phyloP scores from a whole-genome alignment of 345 rosid species.

The Salix suchowensis region DNA sequence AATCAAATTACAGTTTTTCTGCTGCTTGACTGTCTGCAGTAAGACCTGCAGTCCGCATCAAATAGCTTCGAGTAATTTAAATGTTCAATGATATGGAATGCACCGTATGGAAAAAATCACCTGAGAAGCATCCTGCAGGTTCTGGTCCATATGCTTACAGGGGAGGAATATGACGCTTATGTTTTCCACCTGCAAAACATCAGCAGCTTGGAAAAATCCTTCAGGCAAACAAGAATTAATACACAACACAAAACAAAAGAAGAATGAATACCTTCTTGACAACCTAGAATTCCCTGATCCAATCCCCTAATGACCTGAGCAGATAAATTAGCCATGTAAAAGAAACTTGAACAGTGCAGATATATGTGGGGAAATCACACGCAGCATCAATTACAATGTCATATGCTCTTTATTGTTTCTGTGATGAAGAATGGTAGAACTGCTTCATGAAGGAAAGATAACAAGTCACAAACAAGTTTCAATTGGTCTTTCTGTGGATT shows the following conservation, averaged over 20 bases:
- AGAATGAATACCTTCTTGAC: slow-evolving; percentile 51
- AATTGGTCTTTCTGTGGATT: background rate
- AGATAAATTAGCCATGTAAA: background rate
- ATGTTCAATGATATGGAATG: background rate
- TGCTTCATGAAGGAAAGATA: background rate
- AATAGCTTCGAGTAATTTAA: background rate
- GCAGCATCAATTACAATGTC: background rate
- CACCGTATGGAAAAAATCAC: slow-evolving; percentile 29
- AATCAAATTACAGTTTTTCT: background rate
- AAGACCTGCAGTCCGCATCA: background rate
- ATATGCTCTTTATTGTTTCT: background rate
- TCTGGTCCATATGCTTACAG: slow-evolving; percentile 88
- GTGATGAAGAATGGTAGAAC: background rate
- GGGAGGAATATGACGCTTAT: slow-evolving; percentile 87
- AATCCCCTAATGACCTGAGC: slow-evolving; percentile 75
- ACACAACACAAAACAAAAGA: background rate
- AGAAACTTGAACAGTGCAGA: background rate
- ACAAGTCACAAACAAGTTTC: background rate
- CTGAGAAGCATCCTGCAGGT: slow-evolving; percentile 95
- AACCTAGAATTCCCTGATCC: slow-evolving; percentile 91
- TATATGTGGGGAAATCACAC: background rate
- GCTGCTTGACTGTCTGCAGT: background rate
- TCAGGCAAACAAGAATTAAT: background rate
- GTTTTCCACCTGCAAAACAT: slow-evolving; percentile 60
- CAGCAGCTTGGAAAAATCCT: background rate